Conservation (phyloP, 768 basidiomycete genomes). For the Trametes cingulata region DNA sequence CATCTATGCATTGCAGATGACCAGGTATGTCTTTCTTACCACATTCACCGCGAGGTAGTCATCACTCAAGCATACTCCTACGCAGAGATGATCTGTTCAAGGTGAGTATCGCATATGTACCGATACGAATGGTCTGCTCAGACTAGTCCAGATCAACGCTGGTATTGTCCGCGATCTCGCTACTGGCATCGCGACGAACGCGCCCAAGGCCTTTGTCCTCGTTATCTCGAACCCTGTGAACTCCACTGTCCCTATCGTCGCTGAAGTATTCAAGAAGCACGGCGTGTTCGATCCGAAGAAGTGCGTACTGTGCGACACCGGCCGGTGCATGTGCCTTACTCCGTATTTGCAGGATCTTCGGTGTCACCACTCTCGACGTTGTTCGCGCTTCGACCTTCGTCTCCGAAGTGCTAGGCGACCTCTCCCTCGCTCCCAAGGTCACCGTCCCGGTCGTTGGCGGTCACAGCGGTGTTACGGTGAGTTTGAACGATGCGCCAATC, state of each 20-base stretch:
- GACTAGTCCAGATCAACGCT: constrained; percentile 80
- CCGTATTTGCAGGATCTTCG: constrained; percentile 70
- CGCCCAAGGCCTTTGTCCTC: constrained; percentile 89
- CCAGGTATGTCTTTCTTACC: constrained; percentile 39
- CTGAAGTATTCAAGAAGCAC: constrained; percentile 92
- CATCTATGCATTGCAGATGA: constrained; percentile 41
- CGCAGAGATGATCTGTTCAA: constrained; percentile 93
- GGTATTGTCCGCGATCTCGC: constrained; percentile 95
- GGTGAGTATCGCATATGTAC: constrained; percentile 39
- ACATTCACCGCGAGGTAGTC: constrained; percentile 2
- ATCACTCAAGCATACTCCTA: constrained; percentile 4
- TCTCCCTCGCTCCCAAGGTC: constrained; percentile 59
- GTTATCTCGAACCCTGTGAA: constrained; percentile 99
- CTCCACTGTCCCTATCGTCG: constrained; percentile 97
- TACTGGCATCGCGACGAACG: constrained; percentile 77
- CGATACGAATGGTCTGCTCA: not conserved
- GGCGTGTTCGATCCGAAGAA: constrained; percentile 90
- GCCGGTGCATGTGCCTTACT: not conserved
- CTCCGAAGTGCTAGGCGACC: constrained; percentile 70
- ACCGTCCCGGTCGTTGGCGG: constrained; percentile 92
- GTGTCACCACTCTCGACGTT: constrained; percentile 97
- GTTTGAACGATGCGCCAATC: constrained; percentile 27
- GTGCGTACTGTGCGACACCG: constrained; percentile 41
- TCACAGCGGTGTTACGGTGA: constrained; percentile 88
- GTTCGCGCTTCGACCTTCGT: constrained; percentile 98